Conservation (phyloP, 106 monocot species). For the Iris macrosiphon region DNA sequence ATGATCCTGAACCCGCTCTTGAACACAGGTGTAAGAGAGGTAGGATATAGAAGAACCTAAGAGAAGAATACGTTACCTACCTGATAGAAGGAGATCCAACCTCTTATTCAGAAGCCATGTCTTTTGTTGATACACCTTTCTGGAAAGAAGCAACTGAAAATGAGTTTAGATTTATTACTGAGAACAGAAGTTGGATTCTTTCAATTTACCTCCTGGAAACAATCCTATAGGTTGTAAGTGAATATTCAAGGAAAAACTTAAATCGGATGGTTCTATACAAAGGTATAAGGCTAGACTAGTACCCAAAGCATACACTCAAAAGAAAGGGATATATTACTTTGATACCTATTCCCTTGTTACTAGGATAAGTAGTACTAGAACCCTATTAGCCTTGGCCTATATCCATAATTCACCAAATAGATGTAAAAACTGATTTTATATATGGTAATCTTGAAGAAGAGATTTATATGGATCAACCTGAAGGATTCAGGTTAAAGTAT, state of each 20-base stretch:
- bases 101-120: background rate
- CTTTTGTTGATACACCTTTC: no score
- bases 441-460: no score
- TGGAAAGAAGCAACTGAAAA: background rate
- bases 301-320: no score
- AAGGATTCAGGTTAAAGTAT: no score
- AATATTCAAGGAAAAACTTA: no score
- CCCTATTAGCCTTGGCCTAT: no score
- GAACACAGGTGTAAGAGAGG: background rate
- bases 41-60: background rate
- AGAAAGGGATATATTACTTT: background rate
- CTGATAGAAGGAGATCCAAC: background rate
- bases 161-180: background rate
- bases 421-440: background rate
- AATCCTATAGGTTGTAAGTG: background rate
- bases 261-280: no score
- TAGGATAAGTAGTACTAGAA: background rate
- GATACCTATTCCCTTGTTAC: background rate
- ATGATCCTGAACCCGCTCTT: background rate
- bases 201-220: background rate
- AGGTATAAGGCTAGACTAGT: no score
- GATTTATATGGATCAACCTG: no score
- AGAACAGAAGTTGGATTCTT: background rate
- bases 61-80: background rate
- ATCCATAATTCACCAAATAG: background rate